These are phyloP conservation scores for Clarireedia homoeocarpa DNA, from an alignment of 2,329 filamentous ascomycete genomes.

Conservation along the genomic window DNA sequence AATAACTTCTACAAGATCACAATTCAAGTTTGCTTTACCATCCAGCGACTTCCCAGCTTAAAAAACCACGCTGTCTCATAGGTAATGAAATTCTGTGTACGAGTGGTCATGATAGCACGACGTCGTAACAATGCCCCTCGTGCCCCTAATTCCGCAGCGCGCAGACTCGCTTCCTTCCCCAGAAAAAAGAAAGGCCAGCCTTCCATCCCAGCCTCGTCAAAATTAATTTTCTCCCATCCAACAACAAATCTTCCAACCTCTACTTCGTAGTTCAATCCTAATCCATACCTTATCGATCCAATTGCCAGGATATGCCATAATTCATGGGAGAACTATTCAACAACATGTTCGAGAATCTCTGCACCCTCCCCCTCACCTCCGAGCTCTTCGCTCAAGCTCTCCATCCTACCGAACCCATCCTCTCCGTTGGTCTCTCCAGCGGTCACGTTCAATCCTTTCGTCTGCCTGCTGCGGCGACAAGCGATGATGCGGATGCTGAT, in stretches of 20 bases:
- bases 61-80: no score
- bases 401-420: constrained; percentile 74
- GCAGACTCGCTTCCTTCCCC: not conserved
- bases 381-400: constrained; percentile 86
- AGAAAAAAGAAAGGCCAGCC: not conserved
- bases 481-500: constrained; percentile 42
- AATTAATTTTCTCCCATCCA: constrained; percentile 2
- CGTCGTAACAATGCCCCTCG: not conserved
- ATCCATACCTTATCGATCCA: not conserved
- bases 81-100: no score
- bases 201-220: constrained; percentile 5
- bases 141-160: no score
- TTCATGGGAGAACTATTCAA: not conserved
- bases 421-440: constrained; percentile 76
- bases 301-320: not conserved
- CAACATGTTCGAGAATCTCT: constrained; percentile 61
- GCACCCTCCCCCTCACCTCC: constrained; percentile 74
- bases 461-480: constrained; percentile 48
- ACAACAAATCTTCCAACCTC: not conserved
- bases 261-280: not conserved
- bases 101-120: no score
- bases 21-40: no score
- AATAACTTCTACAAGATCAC: no score
- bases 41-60: no score
- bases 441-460: constrained; percentile 83